Conservation (phyloP, 441 rosid species). For the Biscutella auriculata region DNA sequence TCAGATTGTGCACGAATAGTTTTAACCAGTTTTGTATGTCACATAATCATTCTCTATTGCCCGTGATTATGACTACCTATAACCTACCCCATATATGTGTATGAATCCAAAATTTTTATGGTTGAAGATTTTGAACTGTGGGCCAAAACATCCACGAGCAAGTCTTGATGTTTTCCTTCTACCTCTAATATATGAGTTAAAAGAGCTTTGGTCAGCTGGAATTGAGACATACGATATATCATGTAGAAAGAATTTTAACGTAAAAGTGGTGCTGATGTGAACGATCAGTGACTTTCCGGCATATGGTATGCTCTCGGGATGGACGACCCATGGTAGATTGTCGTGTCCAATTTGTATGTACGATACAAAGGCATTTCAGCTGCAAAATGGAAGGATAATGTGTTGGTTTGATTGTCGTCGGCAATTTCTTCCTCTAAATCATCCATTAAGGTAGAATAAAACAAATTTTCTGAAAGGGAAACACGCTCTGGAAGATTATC, state of each 20-base stretch:
- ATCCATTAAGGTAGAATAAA: too few species aligned
- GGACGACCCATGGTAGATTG: background rate
- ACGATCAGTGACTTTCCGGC: background rate
- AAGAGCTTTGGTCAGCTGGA: background rate
- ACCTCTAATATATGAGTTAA: background rate
- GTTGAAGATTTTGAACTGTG: too few species aligned
- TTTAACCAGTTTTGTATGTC: background rate
- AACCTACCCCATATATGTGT: background rate
- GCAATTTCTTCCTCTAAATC: too few species aligned
- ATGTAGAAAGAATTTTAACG: background rate
- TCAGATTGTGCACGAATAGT: too few species aligned
- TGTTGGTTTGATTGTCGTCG: too few species aligned
- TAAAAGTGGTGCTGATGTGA: background rate
- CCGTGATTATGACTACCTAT: background rate
- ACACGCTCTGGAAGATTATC: too few species aligned
- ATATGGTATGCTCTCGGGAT: background rate
- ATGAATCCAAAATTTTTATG: background rate
- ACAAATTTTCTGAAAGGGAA: too few species aligned
- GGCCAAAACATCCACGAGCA: background rate
- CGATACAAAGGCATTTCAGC: background rate
- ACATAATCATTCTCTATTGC: background rate
- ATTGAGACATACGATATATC: background rate
- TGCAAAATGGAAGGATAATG: too few species aligned
- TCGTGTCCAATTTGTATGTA: background rate
- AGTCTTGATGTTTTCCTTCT: background rate